A percentile compares a stretch with the other conserved stretches of the same genome.
Evolutionary conservation across 192 early-diverging fungal species (phyloP).

Genomic region (Mortierella alpina): DNA sequence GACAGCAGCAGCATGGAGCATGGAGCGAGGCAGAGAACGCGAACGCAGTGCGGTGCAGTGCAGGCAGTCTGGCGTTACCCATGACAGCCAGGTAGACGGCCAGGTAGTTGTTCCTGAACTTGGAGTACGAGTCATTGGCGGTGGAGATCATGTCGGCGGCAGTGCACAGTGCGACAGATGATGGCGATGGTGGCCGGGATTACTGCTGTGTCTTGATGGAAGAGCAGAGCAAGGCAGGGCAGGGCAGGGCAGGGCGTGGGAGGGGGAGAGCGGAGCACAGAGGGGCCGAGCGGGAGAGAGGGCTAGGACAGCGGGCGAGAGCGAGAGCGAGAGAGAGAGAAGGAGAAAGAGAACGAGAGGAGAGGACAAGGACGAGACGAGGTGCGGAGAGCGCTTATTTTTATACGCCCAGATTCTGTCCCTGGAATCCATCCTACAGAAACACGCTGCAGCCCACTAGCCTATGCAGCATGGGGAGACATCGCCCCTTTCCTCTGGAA

Average conservation of each 20-base stretch:
- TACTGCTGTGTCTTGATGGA: background rate
- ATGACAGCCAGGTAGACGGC: constrained; percentile 64
- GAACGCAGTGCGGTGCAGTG: background rate
- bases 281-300: background rate
- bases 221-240: background rate
- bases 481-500: no score
- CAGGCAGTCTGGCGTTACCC: constrained; percentile 34
- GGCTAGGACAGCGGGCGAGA: background rate
- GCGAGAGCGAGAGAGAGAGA: background rate
- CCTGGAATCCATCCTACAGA: no score
- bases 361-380: background rate
- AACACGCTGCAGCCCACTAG: no score
- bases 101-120: constrained; percentile 65
- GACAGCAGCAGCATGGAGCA: background rate
- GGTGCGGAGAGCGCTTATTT: background rate
- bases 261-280: background rate
- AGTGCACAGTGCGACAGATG: background rate
- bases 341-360: background rate
- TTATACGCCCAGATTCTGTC: background rate
- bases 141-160: constrained; percentile 25
- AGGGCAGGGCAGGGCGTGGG: background rate
- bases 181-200: background rate
- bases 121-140: constrained; percentile 37
- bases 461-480: no score
- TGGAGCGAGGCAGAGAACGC: background rate